Evolutionary conservation across 78 protist species (phyloP).

Genomic region (Parvularia atlantis): DNA sequence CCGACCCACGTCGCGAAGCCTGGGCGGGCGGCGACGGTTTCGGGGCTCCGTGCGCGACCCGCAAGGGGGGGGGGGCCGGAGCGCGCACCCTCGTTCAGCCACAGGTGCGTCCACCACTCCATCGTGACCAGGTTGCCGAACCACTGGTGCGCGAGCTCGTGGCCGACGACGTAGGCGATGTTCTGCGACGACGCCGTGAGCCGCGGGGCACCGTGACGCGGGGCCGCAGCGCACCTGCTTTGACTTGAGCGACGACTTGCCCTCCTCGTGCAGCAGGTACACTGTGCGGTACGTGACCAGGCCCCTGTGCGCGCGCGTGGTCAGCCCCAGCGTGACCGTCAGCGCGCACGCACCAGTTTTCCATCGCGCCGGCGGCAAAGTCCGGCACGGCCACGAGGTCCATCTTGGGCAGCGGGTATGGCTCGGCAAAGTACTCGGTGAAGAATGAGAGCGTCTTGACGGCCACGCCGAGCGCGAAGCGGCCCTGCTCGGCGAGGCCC

Average conservation of each 20-base stretch:
- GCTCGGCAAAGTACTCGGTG: slow-evolving; percentile 46
- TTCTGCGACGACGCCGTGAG: background rate
- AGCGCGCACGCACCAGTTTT: too few species aligned
- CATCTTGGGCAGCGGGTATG: slow-evolving; percentile 75
- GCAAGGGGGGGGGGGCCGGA: background rate
- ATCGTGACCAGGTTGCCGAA: slow-evolving; percentile 95
- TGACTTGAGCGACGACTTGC: too few species aligned
- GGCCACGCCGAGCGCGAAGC: slow-evolving; percentile 70
- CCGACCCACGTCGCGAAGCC: background rate
- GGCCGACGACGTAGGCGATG: slow-evolving; percentile 58
- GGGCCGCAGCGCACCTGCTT: too few species aligned
- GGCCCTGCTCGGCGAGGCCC: slow-evolving; percentile 48
- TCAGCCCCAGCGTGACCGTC: too few species aligned
- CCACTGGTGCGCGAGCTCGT: slow-evolving; percentile 54
- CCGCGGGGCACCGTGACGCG: background rate
- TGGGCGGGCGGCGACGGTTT: slow-evolving; percentile 38
- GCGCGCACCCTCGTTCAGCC: slow-evolving; percentile 75
- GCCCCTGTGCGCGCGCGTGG: too few species aligned
- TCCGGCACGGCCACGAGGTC: slow-evolving; percentile 76
- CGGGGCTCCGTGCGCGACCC: too few species aligned
- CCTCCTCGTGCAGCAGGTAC: slow-evolving; percentile 43
- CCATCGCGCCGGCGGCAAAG: slow-evolving; percentile 79
- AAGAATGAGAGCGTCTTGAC: slow-evolving; percentile 28
- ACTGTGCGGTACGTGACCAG: slow-evolving; percentile 65
- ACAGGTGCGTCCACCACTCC: slow-evolving; percentile 91